Conservation (phyloP, 306 rosid genomes). For the Bauhinia variegata region DNA sequence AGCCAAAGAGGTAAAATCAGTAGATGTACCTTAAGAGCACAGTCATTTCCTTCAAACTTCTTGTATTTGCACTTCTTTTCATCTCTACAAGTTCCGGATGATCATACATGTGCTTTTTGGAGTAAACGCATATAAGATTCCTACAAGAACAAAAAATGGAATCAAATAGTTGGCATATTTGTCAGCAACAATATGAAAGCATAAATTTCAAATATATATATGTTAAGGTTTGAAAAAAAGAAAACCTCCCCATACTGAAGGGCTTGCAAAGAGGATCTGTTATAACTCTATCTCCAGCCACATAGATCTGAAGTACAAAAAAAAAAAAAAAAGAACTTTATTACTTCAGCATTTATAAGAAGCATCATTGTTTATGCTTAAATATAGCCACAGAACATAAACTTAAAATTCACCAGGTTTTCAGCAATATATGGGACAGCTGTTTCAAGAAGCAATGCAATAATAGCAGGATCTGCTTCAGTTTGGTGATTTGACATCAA, state of each 20-base stretch:
- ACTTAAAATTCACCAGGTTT: conserved; percentile 60
- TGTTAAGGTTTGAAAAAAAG: conserved; percentile 33
- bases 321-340: conserved; percentile 42
- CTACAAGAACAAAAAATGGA: conserved; percentile 42
- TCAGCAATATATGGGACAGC: conserved; percentile 72
- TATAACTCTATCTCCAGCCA: conserved; percentile 97
- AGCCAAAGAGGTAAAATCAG: conserved; percentile 18
- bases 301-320: conserved; percentile 63
- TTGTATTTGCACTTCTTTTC: conserved; percentile 85
- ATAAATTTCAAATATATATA: conserved; percentile 14
- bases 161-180: conserved; percentile 1
- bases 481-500: conserved; percentile 96
- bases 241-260: conserved; percentile 97
- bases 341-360: conserved; percentile 39
- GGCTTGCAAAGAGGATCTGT: conserved; percentile 95
- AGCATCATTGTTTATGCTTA: conserved; percentile 17
- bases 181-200: conserved; percentile 21
- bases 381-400: conserved; percentile 25
- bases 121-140: conserved; percentile 97
- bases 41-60: conserved; percentile 97
- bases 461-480: conserved; percentile 98
- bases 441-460: conserved; percentile 83
- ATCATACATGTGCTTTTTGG: conserved; percentile 95
- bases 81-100: conserved; percentile 77
- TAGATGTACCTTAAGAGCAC: conserved; percentile 73